Evolutionary conservation across 352 stramenopile genomes (phyloP), one percentile per base, ranked within the genome.

Genomic region (Globisporangium orthogonon): DNA sequence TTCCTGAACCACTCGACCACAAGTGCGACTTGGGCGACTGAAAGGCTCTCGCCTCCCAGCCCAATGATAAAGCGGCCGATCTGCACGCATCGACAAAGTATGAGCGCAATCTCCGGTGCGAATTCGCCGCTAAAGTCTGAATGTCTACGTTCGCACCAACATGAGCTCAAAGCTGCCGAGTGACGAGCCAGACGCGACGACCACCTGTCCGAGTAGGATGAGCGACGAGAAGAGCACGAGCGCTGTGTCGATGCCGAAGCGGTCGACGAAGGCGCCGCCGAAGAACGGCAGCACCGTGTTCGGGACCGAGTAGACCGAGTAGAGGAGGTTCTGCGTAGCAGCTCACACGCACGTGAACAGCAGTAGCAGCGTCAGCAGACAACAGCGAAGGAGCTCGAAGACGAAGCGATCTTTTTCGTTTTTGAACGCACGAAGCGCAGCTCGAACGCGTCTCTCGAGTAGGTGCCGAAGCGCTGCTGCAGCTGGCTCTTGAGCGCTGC

Each of bases 251-350:
- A 88, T 80, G 37, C 93, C 93, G 39, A 94, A 91, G 49, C 81
- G 76, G 63, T 97, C 89, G 7, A 97, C 87, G 30, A 98, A 71
- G 33, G 94, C 83, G 23, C 93, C 94, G n/a, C 94, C 94, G 52
- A 97, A 95, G 63, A 98, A 96, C 15, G 94, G 94, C 46, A 98
- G 60, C 31, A 97, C 56, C 28, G 97, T 92, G 62, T 97, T 98
- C 14, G 91, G 91, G 46, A 97, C 78, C 50, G 85, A 96, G 69
- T 97, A 97, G 48, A 97, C 62, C 28, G 88, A 97, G 71, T 98
- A 98, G 40, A 98, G 70, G 54, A 97, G 62, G 58, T 96, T 97
- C 83, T 97, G 83, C 2, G 65, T 7, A 31, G 30, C 43, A 30
- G 4, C 35, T 7, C 6, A 7, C n/a, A 53, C 2, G 56, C 18